Evolutionary conservation across 2,329 filamentous ascomycete species (phyloP), one percentile per base, ranked within the genome.

Genomic region (Capronia epimyces): DNA sequence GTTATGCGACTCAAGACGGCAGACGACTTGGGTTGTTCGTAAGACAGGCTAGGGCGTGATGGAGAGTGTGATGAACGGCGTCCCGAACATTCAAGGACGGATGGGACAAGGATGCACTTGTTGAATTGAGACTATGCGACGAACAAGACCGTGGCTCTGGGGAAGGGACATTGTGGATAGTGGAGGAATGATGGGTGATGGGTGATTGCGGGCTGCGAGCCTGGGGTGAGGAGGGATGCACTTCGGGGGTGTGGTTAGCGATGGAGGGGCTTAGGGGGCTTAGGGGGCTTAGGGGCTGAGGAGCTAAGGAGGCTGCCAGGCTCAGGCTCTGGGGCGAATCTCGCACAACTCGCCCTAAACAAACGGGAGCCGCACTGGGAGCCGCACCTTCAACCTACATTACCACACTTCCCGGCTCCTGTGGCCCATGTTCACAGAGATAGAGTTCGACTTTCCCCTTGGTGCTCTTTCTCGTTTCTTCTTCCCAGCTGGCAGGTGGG

Each of bases 11-110:
- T n/a, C n/a, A n/a, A n/a, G n/a, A 57, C 54, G 51, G 31, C 51
- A 57, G 49, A 49, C 40, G 44, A 46, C 34, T 39, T 20, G 51
- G 46, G 36, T 16, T 21, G 48, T 39, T 42, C 21, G 16, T 20
- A 7, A 8, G 39, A 43, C n/a, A 34, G 22, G 22, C 43, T 18
- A 32, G 37, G 27, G 45, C 10, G 43, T 24, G 21, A 43, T 34
- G 24, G 46, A 53, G 50, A 52, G 46, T 43, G 29, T 48, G 21
- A n/a, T 12, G 39, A 25, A n/a, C 25, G 31, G 22, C 42, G 20
- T 37, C 34, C 15, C 15, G 34, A 37, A 37, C 34, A 52, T 52
- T 57, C 45, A 49, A 32, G 16, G 43, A 32, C 6, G 24, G 16
- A 29, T 22, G 20, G 20, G 36, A 48, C 48, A 36, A 48, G 24